These are phyloP conservation scores for Panicum virgatum DNA, from an alignment of 202 grass and related monocot species.

Conservation along the genomic window DNA sequence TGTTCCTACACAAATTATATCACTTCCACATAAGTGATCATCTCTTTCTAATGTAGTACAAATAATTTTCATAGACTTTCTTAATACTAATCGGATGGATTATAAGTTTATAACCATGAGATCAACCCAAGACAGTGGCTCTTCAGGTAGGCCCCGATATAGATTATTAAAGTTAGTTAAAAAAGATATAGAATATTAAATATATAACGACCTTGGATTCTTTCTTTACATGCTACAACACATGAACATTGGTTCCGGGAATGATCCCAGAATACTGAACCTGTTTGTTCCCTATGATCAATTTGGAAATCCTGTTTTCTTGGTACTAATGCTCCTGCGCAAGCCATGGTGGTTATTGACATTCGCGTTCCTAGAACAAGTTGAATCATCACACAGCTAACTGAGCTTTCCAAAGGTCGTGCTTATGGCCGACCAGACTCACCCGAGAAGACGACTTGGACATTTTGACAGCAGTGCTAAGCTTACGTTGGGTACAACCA, in stretches of 20 bases:
- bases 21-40: too few species aligned
- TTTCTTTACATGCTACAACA: not conserved
- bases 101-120: too few species aligned
- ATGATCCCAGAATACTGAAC: not conserved
- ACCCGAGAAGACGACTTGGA: not conserved
- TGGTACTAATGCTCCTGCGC: not conserved
- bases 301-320: not conserved
- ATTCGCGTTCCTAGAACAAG: not conserved
- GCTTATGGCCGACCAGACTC: not conserved
- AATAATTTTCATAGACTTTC: too few species aligned
- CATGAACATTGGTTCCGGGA: not conserved
- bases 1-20: too few species aligned
- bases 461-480: constrained; percentile 31
- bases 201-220: not conserved
- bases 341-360: not conserved
- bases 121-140: too few species aligned
- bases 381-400: not conserved
- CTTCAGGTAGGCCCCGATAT: too few species aligned
- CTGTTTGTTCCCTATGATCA: not conserved
- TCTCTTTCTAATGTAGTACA: too few species aligned
- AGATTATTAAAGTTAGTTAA: too few species aligned
- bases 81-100: too few species aligned
- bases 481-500: constrained; percentile 56
- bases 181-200: too few species aligned
- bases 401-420: not conserved